phyloP scores from a whole-genome alignment of 192 early-diverging fungal genomes.

The Gamsiella multidivaricata region DNA sequence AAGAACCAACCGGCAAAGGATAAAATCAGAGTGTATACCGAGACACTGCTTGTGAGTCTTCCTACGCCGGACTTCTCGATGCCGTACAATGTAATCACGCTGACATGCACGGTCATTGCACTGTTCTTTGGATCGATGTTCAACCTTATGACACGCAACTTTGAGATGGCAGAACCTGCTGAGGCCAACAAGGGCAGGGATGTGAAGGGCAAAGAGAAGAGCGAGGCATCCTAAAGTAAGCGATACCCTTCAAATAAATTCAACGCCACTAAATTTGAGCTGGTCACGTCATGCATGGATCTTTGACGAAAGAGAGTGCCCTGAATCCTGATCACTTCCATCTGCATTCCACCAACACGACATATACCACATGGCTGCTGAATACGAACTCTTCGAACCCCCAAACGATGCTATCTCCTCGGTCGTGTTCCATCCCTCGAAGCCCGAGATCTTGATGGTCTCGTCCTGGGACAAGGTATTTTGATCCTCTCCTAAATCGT shows the following conservation, averaged over 20 bases:
- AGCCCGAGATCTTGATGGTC: constrained; percentile 75
- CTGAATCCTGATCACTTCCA: no score
- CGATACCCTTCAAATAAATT: background rate
- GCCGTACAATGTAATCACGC: constrained; percentile 99
- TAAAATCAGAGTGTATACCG: constrained; percentile 77
- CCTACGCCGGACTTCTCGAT: constrained; percentile 98
- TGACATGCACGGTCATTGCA: constrained; percentile 95
- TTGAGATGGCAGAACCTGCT: constrained; percentile 55
- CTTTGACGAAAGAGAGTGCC: no score
- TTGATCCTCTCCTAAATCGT: background rate
- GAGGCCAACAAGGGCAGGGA: constrained; percentile 17
- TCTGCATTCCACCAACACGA: background rate
- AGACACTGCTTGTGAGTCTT: constrained; percentile 86
- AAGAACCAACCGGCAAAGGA: background rate
- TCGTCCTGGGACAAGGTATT: constrained; percentile 93
- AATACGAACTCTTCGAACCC: constrained; percentile 82
- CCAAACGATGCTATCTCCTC: constrained; percentile 89
- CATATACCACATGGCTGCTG: constrained; percentile 26
- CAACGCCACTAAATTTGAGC: background rate
- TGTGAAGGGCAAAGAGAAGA: constrained; percentile 13
- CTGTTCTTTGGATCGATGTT: constrained; percentile 97
- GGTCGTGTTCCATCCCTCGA: constrained; percentile 76
- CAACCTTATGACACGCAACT: constrained; percentile 80
- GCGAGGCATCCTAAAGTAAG: background rate
- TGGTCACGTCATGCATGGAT: no score